Conservation (phyloP, 345 rosid species). For the Orychophragmus violaceus region DNA sequence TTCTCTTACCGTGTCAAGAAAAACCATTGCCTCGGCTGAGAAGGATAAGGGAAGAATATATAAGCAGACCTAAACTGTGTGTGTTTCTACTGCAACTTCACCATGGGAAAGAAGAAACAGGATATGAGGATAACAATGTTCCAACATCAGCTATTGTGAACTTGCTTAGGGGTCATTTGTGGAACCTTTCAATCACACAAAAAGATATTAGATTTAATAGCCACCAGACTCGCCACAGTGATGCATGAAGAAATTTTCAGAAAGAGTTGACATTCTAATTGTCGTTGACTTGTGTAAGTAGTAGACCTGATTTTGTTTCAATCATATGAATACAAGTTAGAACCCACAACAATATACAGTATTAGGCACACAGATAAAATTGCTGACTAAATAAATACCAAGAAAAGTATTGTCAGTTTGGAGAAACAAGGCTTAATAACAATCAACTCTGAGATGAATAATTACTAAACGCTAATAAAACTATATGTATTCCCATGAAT, state of each 20-base stretch:
- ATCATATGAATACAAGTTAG: neutral
- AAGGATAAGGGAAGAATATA: neutral
- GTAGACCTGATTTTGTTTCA: neutral
- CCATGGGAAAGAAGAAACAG: neutral
- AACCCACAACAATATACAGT: neutral
- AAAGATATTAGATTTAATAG: neutral
- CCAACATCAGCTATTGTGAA: neutral
- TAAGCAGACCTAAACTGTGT: too few relatives aligned
- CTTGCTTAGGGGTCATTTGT: neutral
- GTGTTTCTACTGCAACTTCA: too few relatives aligned
- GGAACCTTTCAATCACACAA: neutral
- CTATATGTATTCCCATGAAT: neutral
- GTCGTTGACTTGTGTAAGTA: neutral
- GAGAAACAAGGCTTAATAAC: neutral
- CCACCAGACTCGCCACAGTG: neutral
- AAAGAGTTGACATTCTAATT: constrained; percentile 13
- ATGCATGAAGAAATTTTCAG: constrained; percentile 7
- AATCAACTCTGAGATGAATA: neutral
- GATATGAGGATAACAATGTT: neutral
- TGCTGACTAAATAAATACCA: neutral
- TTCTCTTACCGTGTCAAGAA: neutral
- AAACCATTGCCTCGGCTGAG: neutral
- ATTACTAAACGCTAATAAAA: neutral
- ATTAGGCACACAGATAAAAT: neutral
- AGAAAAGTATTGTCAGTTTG: neutral